Evolutionary conservation across 345 rosid genomes (phyloP).

Genomic region (Microcos paniculata): DNA sequence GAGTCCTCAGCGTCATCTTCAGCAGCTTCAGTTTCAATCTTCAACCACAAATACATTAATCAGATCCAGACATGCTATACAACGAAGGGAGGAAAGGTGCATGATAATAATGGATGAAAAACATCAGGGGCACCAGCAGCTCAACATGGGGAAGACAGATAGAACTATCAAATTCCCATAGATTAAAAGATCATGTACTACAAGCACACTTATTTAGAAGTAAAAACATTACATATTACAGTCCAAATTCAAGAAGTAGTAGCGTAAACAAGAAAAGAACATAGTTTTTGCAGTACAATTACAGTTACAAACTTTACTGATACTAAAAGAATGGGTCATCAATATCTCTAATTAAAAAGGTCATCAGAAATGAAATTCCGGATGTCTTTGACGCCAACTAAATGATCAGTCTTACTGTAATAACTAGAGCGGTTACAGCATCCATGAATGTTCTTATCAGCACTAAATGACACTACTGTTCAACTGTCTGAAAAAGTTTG

Average conservation of each 20-base stretch:
- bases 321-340: not conserved
- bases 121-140: not conserved
- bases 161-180: not conserved
- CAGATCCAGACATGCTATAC: conserved; percentile 10
- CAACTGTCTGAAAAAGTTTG: not conserved
- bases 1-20: conserved; percentile 56
- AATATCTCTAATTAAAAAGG: no score
- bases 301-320: not conserved
- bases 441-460: not conserved
- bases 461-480: no score
- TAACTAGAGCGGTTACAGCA: no score
- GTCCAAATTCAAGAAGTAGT: not conserved
- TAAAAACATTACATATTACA: not conserved
- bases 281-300: not conserved
- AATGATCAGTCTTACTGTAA: no score
- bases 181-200: not conserved
- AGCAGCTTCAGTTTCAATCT: conserved; percentile 78
- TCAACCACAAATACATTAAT: conserved; percentile 6
- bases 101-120: not conserved
- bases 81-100: not conserved
- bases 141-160: not conserved
- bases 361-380: not conserved
- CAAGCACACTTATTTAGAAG: not conserved
- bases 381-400: no score
- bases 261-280: not conserved